These are phyloP conservation scores for Tylopilus intermedius DNA, from an alignment of 768 basidiomycete genomes.

Conservation along the genomic window DNA sequence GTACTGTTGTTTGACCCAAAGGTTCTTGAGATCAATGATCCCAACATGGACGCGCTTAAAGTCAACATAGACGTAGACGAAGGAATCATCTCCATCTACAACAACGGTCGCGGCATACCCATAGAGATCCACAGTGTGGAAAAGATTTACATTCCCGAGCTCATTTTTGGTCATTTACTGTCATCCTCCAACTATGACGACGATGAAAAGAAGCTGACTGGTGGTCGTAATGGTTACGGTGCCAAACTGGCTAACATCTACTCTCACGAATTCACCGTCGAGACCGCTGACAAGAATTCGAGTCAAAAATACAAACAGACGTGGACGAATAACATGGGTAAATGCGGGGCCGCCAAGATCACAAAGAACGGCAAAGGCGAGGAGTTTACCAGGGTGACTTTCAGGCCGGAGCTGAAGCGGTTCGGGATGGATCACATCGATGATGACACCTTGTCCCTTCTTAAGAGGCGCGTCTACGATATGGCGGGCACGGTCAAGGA, in stretches of 20 bases:
- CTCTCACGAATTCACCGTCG: slow-evolving; percentile 91
- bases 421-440: slow-evolving; percentile 93
- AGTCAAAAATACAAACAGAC: slow-evolving; percentile 92
- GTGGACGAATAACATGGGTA: slow-evolving; percentile 91
- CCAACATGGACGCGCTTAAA: slow-evolving; percentile 87
- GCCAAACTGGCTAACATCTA: slow-evolving; percentile 99
- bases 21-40: slow-evolving; percentile 74
- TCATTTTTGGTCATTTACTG: slow-evolving; percentile 94
- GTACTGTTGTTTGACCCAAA: not conserved
- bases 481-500: slow-evolving; percentile 94
- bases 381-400: slow-evolving; percentile 90
- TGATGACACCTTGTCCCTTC: slow-evolving; percentile 81
- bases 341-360: slow-evolving; percentile 85
- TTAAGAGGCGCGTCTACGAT: slow-evolving; percentile 93
- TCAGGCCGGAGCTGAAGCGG: slow-evolving; percentile 85
- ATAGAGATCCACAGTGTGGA: slow-evolving; percentile 92
- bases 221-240: slow-evolving; percentile 97
- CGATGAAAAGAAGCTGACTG: slow-evolving; percentile 96
- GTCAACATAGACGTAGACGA: slow-evolving; percentile 81
- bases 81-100: slow-evolving; percentile 85
- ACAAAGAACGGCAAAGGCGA: slow-evolving; percentile 84
- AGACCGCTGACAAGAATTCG: slow-evolving; percentile 86
- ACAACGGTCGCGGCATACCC: slow-evolving; percentile 95
- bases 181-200: slow-evolving; percentile 98
- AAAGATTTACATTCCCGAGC: slow-evolving; percentile 92